phyloP scores from a whole-genome alignment of 305 asterid species.

The Fraxinus platypoda region DNA sequence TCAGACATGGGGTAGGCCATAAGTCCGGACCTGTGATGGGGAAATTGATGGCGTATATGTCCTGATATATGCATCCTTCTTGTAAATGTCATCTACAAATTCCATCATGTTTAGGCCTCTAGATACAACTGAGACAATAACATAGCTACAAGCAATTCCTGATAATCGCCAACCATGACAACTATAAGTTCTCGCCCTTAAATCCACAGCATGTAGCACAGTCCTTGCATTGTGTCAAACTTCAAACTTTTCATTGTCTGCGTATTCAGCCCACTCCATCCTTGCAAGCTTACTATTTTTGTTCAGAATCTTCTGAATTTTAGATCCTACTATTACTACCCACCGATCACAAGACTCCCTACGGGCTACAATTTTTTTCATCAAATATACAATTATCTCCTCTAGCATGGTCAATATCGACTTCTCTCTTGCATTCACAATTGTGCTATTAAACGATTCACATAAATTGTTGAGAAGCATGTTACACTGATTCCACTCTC shows the following conservation, averaged over 20 bases:
- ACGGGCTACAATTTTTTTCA: background rate
- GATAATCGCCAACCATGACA: background rate
- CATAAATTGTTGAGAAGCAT: background rate
- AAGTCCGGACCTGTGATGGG: background rate
- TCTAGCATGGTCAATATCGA: background rate
- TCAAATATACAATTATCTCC: background rate
- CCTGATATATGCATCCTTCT: background rate
- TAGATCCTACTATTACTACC: background rate
- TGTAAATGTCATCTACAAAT: background rate
- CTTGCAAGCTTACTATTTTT: background rate
- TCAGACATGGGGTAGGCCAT: background rate
- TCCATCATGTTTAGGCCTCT: background rate
- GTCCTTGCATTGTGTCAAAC: background rate
- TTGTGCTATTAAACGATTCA: background rate
- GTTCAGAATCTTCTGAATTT: background rate
- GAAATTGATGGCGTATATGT: background rate
- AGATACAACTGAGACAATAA: background rate
- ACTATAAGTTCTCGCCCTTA: background rate
- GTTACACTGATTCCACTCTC: too few species aligned
- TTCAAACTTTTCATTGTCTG: background rate
- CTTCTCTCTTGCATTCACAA: background rate
- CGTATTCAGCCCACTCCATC: background rate
- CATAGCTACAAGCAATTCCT: background rate
- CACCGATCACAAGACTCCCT: background rate
- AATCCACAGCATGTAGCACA: background rate